Base-by-base conservation (phyloP, 495 filamentous ascomycete species). In the Penicillium desertorum region DNA sequence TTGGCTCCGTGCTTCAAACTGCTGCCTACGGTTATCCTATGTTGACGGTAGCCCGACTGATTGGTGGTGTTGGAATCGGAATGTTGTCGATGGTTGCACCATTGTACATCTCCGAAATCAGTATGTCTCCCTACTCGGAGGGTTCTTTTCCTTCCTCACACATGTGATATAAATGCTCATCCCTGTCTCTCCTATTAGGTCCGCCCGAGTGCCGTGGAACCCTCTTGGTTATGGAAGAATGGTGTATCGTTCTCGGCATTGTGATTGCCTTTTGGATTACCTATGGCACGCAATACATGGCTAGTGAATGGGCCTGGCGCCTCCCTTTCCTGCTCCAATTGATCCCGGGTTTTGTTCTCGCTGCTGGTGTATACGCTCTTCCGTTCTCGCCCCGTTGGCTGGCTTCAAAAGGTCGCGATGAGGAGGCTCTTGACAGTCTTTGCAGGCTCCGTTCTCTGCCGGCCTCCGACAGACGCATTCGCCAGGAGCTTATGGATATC, bases 51-150 rank as follows among this genome's bases (percentile, higher is more conserved):
- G 83, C 79, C 5, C 73, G 83, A n/a, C 68, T 84, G 27, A 80
- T 87, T 59, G 84, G 82, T n/a, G 84, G 84, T 46, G 46, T 84
- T 10, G 83, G 81, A 0, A 83, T 87, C 57, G 83, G 83, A 39
- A 83, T 82, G 81, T 60, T 79, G 45, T 74, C 71, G 11, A 81
- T 81, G 78, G 77, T 81, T 20, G 77, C 76, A 30, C 78, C 78
- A 0, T 65, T 86, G 51, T 84, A 86, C 56, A 81, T 83, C 36
- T 76, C 78, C 3, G 81, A 86, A 57, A 78, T 86, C 44, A 79
- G 71, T 71, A 67, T 10, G 71, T 64, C 0, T 12, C 39, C 17
- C 41, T 39, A 7, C 3, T 37, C 34, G 34, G 34, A 37, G 34
- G 5, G 32, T 16, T 10, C 27, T 30, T 32, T 32, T 22, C 1